Evolutionary conservation across 352 stramenopile genomes (phyloP).

Genomic region (Phytophthora colocasiae): DNA sequence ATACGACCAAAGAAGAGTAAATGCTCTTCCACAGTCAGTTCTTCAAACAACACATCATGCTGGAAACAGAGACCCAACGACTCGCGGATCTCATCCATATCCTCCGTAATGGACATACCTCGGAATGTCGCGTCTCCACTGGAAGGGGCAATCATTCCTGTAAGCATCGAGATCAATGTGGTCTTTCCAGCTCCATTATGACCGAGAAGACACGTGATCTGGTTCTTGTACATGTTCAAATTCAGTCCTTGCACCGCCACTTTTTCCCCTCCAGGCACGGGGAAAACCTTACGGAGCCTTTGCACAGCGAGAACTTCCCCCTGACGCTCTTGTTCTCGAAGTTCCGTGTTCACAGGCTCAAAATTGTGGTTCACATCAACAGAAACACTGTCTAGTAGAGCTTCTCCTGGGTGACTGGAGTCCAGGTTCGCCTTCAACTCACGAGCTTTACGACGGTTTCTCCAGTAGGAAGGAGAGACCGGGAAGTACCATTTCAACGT

Average conservation of each 20-base stretch:
- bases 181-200: conserved; percentile 95
- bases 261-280: conserved; percentile 78
- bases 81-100: conserved; percentile 80
- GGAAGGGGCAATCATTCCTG: conserved; percentile 72
- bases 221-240: conserved; percentile 90
- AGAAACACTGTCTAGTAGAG: conserved; percentile 38
- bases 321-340: conserved; percentile 44
- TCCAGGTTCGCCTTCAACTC: conserved; percentile 24
- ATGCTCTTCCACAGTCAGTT: conserved; percentile 83
- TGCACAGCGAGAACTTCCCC: conserved; percentile 54
- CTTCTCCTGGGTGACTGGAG: conserved; percentile 23
- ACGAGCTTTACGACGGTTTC: conserved; percentile 17
- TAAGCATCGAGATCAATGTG: conserved; percentile 93
- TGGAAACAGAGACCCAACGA: conserved; percentile 86
- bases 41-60: conserved; percentile 80
- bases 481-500: conserved; percentile 94
- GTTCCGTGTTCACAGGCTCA: conserved; percentile 45
- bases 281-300: conserved; percentile 70
- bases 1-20: conserved; percentile 74
- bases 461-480: conserved; percentile 88
- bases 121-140: conserved; percentile 71
- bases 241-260: conserved; percentile 84
- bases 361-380: conserved; percentile 48
- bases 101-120: conserved; percentile 69
- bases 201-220: conserved; percentile 92